These are phyloP conservation scores for Asterophora lycoperdoides DNA, from an alignment of 768 basidiomycete genomes.

Conservation along the genomic window DNA sequence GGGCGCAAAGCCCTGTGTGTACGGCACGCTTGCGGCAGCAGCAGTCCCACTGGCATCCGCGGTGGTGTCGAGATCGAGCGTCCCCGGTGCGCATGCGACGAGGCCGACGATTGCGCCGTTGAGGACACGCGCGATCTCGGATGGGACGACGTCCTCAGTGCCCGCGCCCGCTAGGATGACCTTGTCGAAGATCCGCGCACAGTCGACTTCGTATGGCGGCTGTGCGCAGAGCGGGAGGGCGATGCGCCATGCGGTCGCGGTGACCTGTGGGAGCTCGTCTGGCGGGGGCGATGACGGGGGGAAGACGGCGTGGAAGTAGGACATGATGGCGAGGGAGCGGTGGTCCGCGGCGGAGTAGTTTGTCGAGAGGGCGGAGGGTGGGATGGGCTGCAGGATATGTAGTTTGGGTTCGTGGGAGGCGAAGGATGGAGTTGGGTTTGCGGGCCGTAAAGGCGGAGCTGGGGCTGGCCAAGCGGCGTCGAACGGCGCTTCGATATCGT, in stretches of 20 bases:
- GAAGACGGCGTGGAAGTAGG: conserved; percentile 67
- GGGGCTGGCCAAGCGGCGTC: conserved; percentile 20
- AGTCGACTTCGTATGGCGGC: conserved; percentile 71
- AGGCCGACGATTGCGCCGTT: conserved; percentile 82
- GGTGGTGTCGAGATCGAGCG: conserved; percentile 27
- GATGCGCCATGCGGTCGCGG: conserved; percentile 60
- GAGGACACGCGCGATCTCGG: conserved; percentile 67
- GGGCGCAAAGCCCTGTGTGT: conserved; percentile 47
- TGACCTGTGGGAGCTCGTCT: conserved; percentile 28
- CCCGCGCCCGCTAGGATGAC: conserved; percentile 72
- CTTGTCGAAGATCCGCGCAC: conserved; percentile 49
- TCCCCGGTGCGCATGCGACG: conserved; percentile 46
- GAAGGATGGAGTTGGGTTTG: neutral
- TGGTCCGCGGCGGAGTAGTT: conserved; percentile 60
- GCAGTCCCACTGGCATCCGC: neutral
- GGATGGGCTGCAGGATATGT: conserved; percentile 44
- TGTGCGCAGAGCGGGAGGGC: conserved; percentile 60
- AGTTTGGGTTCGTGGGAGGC: conserved; percentile 19
- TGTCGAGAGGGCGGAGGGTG: conserved; percentile 39
- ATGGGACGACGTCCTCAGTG: conserved; percentile 69
- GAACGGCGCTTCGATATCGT: conserved; percentile 38
- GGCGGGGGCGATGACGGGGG: conserved; percentile 14
- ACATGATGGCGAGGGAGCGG: conserved; percentile 63
- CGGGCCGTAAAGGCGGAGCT: neutral
- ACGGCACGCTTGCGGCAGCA: conserved; percentile 37